Evolutionary conservation across 2,329 filamentous ascomycete species (phyloP).

Genomic region (Diaporthe sp.): DNA sequence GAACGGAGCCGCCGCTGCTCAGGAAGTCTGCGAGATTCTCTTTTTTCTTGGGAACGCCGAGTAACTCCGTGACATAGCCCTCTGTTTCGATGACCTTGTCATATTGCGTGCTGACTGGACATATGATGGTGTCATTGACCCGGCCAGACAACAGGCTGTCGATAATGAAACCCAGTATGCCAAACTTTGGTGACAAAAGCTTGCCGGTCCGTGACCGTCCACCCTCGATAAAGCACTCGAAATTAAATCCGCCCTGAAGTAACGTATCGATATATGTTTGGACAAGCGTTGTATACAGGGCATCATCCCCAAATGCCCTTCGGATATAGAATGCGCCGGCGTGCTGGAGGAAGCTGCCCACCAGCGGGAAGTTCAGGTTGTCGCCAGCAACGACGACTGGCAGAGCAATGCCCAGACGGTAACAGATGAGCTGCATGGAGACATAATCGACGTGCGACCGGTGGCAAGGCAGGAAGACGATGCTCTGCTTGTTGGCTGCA

Average conservation of each 20-base stretch:
- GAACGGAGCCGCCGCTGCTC: slow-evolving; percentile 84
- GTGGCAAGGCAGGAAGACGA: slow-evolving; percentile 95
- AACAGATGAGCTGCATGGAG: slow-evolving; percentile 94
- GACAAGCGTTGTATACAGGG: slow-evolving; percentile 90
- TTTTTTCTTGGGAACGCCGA: slow-evolving; percentile 95
- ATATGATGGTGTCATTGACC: slow-evolving; percentile 91
- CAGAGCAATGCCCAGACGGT: slow-evolving; percentile 87
- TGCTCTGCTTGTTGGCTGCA: slow-evolving; percentile 89
- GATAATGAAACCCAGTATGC: slow-evolving; percentile 90
- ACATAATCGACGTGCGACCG: slow-evolving; percentile 97
- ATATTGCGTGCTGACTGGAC: slow-evolving; percentile 96
- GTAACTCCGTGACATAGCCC: slow-evolving; percentile 93
- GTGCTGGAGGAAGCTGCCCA: slow-evolving; percentile 92
- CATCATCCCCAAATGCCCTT: slow-evolving; percentile 90
- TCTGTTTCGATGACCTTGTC: slow-evolving; percentile 99
- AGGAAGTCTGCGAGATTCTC: slow-evolving; percentile 93
- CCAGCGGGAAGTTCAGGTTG: slow-evolving; percentile 93
- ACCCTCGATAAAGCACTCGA: slow-evolving; percentile 98
- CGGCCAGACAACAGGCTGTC: slow-evolving; percentile 91
- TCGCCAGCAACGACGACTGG: slow-evolving; percentile 96
- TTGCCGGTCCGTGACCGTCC: slow-evolving; percentile 94
- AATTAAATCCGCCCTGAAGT: slow-evolving; percentile 90
- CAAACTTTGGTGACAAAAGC: slow-evolving; percentile 92
- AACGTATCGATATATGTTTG: slow-evolving; percentile 96
- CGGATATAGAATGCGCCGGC: slow-evolving; percentile 99